A percentile compares a stretch with the other conserved stretches of the same genome.
phyloP scores from a whole-genome alignment of 1,284 basidiomycete species.

The Trametes hirsuta region DNA sequence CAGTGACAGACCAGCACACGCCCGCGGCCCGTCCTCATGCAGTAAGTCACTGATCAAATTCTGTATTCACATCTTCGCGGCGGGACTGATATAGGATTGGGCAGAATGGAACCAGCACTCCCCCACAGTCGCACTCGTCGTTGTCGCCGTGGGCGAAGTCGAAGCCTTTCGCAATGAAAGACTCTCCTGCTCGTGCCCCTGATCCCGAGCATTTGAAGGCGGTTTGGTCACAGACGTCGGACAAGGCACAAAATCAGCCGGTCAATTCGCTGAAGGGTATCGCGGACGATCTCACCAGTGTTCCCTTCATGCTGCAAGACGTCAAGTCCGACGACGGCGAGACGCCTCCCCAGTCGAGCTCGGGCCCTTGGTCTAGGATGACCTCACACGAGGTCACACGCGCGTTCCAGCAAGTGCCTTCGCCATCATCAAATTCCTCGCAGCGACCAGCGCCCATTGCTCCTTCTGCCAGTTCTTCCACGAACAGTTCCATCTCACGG shows the following conservation, averaged over 20 bases:
- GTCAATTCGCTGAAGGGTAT: conserved; percentile 82
- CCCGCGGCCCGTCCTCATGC: not conserved
- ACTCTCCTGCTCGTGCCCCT: conserved; percentile 64
- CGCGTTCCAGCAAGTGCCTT: conserved; percentile 80
- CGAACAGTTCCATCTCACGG: conserved; percentile 39
- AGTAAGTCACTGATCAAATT: not conserved
- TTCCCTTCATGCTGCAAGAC: conserved; percentile 78
- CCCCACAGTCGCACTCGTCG: conserved; percentile 47
- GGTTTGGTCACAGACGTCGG: conserved; percentile 79
- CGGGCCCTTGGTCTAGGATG: conserved; percentile 67
- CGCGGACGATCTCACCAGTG: conserved; percentile 72
- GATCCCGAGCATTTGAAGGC: conserved; percentile 82
- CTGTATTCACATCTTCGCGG: too few species aligned
- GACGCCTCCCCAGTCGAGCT: conserved; percentile 69
- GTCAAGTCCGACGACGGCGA: conserved; percentile 81
- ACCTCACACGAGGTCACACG: conserved; percentile 78
- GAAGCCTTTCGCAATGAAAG: conserved; percentile 59
- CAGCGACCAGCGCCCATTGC: conserved; percentile 49
- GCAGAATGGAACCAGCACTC: conserved; percentile 43
- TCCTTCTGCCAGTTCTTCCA: conserved; percentile 28
- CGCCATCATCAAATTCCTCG: conserved; percentile 48
- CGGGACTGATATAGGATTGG: not conserved
- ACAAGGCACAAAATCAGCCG: conserved; percentile 60
- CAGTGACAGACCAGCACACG: not conserved
- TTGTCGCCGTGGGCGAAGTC: conserved; percentile 61